Conservation (phyloP, 2,329 filamentous ascomycete genomes). For the Aspergillus sp. region DNA sequence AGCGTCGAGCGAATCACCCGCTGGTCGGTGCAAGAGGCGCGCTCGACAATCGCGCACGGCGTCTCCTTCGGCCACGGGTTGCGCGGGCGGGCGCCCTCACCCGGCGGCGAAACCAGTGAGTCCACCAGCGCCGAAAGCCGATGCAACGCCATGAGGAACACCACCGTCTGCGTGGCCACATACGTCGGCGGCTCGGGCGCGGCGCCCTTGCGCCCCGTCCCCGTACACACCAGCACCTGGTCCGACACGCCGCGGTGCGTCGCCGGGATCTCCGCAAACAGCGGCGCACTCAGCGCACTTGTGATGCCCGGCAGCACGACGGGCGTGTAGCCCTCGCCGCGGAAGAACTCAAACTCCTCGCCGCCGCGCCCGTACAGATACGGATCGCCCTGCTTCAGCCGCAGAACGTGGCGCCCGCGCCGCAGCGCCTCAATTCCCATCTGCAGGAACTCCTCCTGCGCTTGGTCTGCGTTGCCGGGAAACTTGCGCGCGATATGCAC, state of each 20-base stretch:
- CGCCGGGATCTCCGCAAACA: slow-evolving; percentile 83
- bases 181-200: slow-evolving; percentile 78
- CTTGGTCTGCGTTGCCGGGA: slow-evolving; percentile 90
- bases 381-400: slow-evolving; percentile 94
- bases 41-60: slow-evolving; percentile 88
- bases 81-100: slow-evolving; percentile 23
- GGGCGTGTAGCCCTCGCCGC: slow-evolving; percentile 64
- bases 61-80: slow-evolving; percentile 68
- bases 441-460: slow-evolving; percentile 83
- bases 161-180: slow-evolving; percentile 72
- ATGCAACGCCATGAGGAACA: slow-evolving; percentile 95
- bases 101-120: slow-evolving; percentile 55
- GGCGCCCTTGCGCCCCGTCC: slow-evolving; percentile 86
- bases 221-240: slow-evolving; percentile 93
- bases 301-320: slow-evolving; percentile 87
- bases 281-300: slow-evolving; percentile 77
- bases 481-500: slow-evolving; percentile 96
- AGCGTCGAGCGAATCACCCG: slow-evolving; percentile 86
- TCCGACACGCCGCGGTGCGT: slow-evolving; percentile 90
- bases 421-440: slow-evolving; percentile 69
- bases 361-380: slow-evolving; percentile 94
- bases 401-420: slow-evolving; percentile 74
- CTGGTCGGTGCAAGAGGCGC: slow-evolving; percentile 92
- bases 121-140: slow-evolving; percentile 70
- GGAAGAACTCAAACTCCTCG: slow-evolving; percentile 87